Percentiles rank a stretch among this genome's conserved stretches.
Conservation (phyloP, 768 basidiomycete species). For the Trametes sanguinea region DNA sequence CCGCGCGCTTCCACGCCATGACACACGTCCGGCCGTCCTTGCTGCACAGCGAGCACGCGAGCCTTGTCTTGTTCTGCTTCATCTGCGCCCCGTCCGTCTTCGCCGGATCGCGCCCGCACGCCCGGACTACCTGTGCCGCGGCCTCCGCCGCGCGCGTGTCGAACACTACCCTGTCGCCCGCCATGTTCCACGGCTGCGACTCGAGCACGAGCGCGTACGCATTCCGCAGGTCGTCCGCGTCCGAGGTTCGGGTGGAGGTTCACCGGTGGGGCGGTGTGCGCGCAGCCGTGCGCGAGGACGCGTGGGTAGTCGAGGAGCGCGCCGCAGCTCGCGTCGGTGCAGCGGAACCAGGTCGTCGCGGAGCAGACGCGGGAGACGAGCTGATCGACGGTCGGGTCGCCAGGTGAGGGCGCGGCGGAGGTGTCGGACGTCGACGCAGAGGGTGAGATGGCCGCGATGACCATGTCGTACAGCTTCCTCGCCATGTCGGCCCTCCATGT, state of each 20-base stretch:
- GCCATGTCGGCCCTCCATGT: neutral
- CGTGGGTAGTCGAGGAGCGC: conserved; percentile 12
- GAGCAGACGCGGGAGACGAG: neutral
- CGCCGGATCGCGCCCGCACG: conserved; percentile 6
- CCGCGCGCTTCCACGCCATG: conserved; percentile 9
- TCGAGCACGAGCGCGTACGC: conserved; percentile 10
- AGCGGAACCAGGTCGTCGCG: conserved; percentile 16
- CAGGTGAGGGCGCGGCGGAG: neutral
- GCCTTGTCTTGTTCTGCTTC: neutral
- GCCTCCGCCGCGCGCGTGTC: conserved; percentile 1
- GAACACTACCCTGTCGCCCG: conserved; percentile 1
- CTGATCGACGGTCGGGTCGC: neutral
- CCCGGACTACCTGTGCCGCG: neutral
- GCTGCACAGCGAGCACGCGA: conserved; percentile 7
- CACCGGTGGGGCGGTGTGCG: neutral
- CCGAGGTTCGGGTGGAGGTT: neutral
- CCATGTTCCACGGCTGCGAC: conserved; percentile 14
- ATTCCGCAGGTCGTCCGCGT: conserved; percentile 13
- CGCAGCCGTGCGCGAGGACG: conserved; percentile 14
- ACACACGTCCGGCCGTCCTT: neutral
- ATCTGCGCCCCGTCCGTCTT: neutral
- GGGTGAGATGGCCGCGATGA: neutral
- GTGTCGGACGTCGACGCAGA: neutral
- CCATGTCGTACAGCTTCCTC: neutral
- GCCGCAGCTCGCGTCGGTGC: conserved; percentile 5